Conservation (phyloP, 2,329 filamentous ascomycete species). For the Blumeria graminis region DNA sequence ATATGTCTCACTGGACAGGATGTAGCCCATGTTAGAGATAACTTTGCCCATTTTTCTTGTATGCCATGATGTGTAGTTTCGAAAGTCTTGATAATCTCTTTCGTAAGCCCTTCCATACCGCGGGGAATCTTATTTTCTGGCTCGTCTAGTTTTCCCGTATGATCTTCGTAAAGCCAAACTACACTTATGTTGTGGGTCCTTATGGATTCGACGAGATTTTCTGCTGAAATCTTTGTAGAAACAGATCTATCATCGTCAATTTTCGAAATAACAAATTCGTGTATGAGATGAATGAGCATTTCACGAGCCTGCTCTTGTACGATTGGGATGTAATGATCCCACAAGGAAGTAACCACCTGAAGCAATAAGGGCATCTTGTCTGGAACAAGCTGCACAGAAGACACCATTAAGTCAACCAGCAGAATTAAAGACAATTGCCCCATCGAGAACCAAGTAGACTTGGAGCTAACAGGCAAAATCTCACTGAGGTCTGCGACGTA, state of each 20-base stretch:
- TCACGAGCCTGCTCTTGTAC: slow-evolving; percentile 93
- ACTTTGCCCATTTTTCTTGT: slow-evolving; percentile 72
- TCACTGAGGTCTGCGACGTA: slow-evolving; percentile 72
- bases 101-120: slow-evolving; percentile 67
- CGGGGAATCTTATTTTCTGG: slow-evolving; percentile 59
- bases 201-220: slow-evolving; percentile 70
- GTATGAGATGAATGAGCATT: slow-evolving; percentile 93
- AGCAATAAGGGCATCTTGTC: slow-evolving; percentile 69
- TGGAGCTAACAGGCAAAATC: slow-evolving; percentile 67
- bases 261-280: slow-evolving; percentile 66
- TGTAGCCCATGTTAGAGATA: slow-evolving; percentile 85
- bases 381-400: slow-evolving; percentile 54
- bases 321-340: slow-evolving; percentile 89
- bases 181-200: slow-evolving; percentile 64
- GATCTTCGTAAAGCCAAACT: slow-evolving; percentile 87
- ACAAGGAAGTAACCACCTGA: slow-evolving; percentile 78
- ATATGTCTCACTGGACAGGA: slow-evolving; percentile 88
- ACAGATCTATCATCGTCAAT: slow-evolving; percentile 45
- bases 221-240: slow-evolving; percentile 47
- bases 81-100: slow-evolving; percentile 66
- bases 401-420: slow-evolving; percentile 86
- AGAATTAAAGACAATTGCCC: slow-evolving; percentile 85
- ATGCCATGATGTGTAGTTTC: slow-evolving; percentile 63
- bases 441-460: slow-evolving; percentile 73
- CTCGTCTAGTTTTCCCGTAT: slow-evolving; percentile 41